Conservation (phyloP, 352 stramenopile genomes). For the Globisporangium parvum region DNA sequence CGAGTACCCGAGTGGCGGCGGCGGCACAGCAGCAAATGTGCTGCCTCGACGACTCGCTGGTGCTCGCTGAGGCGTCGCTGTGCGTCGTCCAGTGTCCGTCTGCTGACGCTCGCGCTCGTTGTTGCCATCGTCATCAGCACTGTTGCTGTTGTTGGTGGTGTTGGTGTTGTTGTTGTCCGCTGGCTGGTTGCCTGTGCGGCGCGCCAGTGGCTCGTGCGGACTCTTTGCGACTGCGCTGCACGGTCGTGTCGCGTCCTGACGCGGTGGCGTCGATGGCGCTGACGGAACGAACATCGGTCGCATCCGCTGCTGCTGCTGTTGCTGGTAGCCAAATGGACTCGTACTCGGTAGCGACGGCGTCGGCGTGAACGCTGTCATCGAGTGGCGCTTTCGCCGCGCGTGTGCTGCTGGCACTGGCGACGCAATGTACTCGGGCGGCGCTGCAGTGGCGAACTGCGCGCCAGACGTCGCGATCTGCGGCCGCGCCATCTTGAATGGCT, state of each 20-base stretch:
- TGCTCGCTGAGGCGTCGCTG: too few species aligned
- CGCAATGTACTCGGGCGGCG: slow-evolving; percentile 46
- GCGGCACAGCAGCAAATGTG: neutral
- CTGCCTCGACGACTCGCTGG: too few species aligned
- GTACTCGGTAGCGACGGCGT: slow-evolving; percentile 12
- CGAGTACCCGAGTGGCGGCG: slow-evolving; percentile 26
- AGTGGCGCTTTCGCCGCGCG: slow-evolving; percentile 46
- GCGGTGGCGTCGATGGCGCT: slow-evolving; percentile 16
- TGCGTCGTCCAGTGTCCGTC: too few species aligned
- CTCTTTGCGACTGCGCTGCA: slow-evolving; percentile 14
- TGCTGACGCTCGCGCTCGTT: too few species aligned
- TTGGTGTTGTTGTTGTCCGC: slow-evolving; percentile 9
- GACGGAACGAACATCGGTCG: slow-evolving; percentile 18
- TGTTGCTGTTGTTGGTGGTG: slow-evolving; percentile 2
- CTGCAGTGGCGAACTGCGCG: slow-evolving; percentile 9
- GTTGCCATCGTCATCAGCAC: neutral
- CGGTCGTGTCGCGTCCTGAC: slow-evolving; percentile 12
- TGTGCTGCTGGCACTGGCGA: slow-evolving; percentile 39
- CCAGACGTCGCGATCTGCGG: slow-evolving; percentile 24
- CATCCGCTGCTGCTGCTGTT: slow-evolving; percentile 14
- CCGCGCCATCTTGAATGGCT: slow-evolving; percentile 2
- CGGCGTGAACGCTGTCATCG: slow-evolving; percentile 27
- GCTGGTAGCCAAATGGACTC: slow-evolving; percentile 1
- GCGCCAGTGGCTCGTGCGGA: slow-evolving; percentile 16
- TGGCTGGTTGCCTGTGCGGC: slow-evolving; percentile 5